Conservation (phyloP, 192 early-diverging fungal genomes). For the Coemansia javaensis region DNA sequence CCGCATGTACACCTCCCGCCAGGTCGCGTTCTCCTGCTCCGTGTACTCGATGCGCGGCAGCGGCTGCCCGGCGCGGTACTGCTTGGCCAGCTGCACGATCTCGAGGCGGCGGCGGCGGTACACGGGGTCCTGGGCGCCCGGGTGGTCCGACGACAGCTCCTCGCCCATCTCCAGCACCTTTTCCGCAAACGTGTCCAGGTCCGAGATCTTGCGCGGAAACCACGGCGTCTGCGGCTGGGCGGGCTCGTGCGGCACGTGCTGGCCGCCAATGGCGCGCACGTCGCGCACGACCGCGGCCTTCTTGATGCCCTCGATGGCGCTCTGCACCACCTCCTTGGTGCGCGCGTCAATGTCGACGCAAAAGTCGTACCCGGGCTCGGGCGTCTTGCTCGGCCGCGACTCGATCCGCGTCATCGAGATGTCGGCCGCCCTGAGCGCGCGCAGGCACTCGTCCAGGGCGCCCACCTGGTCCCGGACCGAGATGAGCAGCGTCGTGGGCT, state of each 20-base stretch:
- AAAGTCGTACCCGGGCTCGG: slow-evolving; percentile 85
- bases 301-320: slow-evolving; percentile 60
- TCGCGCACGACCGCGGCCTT: slow-evolving; percentile 58
- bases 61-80: slow-evolving; percentile 66
- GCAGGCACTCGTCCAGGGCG: slow-evolving; percentile 76
- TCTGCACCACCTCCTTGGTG: slow-evolving; percentile 55
- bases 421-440: slow-evolving; percentile 60
- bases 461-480: slow-evolving; percentile 82
- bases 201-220: slow-evolving; percentile 91
- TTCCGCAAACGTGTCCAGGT: slow-evolving; percentile 88
- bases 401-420: slow-evolving; percentile 94
- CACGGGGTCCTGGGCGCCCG: slow-evolving; percentile 79
- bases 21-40: slow-evolving; percentile 71
- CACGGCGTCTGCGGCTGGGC: slow-evolving; percentile 59
- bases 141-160: slow-evolving; percentile 86
- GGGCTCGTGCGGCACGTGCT: neutral
- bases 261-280: slow-evolving; percentile 48
- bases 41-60: slow-evolving; percentile 83
- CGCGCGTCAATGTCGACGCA: slow-evolving; percentile 83
- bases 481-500: slow-evolving; percentile 65
- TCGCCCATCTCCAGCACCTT: slow-evolving; percentile 91
- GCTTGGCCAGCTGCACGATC: slow-evolving; percentile 81
- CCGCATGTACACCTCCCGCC: slow-evolving; percentile 74
- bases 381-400: slow-evolving; percentile 78
- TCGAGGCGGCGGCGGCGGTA: slow-evolving; percentile 81